A percentile compares a stretch with the other conserved stretches of the same genome.
phyloP scores from a whole-genome alignment of 495 filamentous ascomycete species.

The Lepidopterella palustris region DNA sequence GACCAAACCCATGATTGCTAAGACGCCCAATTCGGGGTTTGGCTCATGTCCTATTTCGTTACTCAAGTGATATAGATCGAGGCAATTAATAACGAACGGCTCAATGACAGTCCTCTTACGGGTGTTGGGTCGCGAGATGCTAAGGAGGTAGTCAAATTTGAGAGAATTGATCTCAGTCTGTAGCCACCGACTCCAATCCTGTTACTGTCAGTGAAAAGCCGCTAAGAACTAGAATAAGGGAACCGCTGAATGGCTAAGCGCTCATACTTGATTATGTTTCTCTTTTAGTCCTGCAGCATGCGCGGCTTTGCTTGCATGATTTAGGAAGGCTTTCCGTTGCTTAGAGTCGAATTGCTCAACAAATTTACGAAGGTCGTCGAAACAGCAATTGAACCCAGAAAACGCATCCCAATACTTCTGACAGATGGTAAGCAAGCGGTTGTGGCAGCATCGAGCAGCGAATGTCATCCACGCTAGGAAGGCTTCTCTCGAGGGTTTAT shows the following conservation, averaged over 20 bases:
- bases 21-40: not conserved
- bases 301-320: not conserved
- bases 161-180: constrained; percentile 14
- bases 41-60: not conserved
- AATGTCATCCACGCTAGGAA: constrained; percentile 1
- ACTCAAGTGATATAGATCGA: constrained; percentile 7
- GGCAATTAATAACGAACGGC: not conserved
- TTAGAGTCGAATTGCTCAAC: constrained; percentile 2
- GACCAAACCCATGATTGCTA: constrained; percentile 16
- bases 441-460: not conserved
- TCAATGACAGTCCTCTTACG: not conserved
- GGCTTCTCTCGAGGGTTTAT: not conserved
- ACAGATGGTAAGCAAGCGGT: constrained; percentile 1
- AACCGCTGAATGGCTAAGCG: not conserved
- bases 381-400: constrained; percentile 6
- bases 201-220: not conserved
- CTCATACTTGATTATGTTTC: not conserved
- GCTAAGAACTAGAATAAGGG: no score
- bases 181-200: constrained; percentile 5
- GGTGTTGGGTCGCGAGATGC: constrained; percentile 2
- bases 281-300: not conserved
- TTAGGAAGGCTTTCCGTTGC: constrained; percentile 7
- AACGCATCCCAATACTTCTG: constrained; percentile 12
- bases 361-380: constrained; percentile 17
- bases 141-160: constrained; percentile 23